Evolutionary conservation across 371 early-diverging fungal species (phyloP).

Genomic region (Circinella minor): DNA sequence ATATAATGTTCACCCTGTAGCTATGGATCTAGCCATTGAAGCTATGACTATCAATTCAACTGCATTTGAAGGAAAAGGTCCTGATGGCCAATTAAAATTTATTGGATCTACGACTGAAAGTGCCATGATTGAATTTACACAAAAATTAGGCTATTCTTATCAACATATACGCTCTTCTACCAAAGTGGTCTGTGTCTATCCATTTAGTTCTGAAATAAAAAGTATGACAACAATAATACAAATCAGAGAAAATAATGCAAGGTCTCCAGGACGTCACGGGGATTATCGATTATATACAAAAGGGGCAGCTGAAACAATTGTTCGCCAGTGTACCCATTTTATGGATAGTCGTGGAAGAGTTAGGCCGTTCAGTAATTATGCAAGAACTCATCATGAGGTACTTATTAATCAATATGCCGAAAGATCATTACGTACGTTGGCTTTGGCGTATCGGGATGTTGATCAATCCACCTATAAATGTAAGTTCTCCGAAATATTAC

Average conservation of each 20-base stretch:
- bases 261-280: slow-evolving; percentile 9
- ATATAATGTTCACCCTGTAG: slow-evolving; percentile 30
- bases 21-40: slow-evolving; percentile 38
- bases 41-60: slow-evolving; percentile 75
- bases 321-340: slow-evolving; percentile 48
- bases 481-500: background rate
- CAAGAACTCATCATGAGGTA: slow-evolving; percentile 34
- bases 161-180: slow-evolving; percentile 25
- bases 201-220: slow-evolving; percentile 64
- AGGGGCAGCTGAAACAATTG: slow-evolving; percentile 66
- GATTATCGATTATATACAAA: slow-evolving; percentile 54
- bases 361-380: slow-evolving; percentile 34
- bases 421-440: slow-evolving; percentile 72
- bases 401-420: slow-evolving; percentile 63
- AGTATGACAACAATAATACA: slow-evolving; percentile 57
- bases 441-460: slow-evolving; percentile 66
- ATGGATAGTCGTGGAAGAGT: slow-evolving; percentile 44
- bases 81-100: slow-evolving; percentile 52
- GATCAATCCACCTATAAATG: slow-evolving; percentile 22
- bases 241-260: slow-evolving; percentile 26
- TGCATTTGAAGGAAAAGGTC: slow-evolving; percentile 61
- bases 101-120: slow-evolving; percentile 47
- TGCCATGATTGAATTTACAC: slow-evolving; percentile 71
- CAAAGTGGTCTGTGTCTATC: slow-evolving; percentile 43
- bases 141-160: slow-evolving; percentile 49